Conservation (phyloP, 352 stramenopile genomes). For the Pythium utonaiense region DNA sequence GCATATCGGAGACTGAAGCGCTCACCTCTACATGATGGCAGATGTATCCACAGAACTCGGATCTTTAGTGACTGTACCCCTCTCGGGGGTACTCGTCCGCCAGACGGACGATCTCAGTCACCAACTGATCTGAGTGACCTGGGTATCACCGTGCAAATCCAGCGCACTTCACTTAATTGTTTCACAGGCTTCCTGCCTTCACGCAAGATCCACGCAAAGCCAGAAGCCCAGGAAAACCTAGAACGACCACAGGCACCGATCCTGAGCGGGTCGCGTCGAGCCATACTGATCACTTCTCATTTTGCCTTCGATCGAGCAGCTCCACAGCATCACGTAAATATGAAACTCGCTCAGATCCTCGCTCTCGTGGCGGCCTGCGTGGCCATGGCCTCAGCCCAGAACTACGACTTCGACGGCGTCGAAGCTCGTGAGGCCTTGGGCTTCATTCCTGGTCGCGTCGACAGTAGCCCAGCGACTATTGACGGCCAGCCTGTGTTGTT, state of each 20-base stretch:
- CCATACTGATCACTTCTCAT: neutral
- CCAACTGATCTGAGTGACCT: neutral
- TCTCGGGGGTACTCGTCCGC: neutral
- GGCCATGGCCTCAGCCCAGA: neutral
- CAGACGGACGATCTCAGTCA: neutral
- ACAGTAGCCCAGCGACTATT: neutral
- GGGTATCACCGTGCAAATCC: conserved; percentile 1
- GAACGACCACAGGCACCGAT: no score
- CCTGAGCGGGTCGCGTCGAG: no score
- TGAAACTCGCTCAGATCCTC: neutral
- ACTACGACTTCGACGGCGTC: neutral
- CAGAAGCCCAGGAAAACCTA: neutral
- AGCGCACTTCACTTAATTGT: neutral
- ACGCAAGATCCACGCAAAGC: neutral
- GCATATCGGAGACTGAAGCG: no score
- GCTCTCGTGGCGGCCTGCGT: neutral
- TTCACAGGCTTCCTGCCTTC: neutral
- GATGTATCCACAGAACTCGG: neutral
- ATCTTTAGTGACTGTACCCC: neutral
- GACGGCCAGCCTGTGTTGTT: neutral
- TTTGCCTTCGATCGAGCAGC: neutral
- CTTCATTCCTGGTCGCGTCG: neutral
- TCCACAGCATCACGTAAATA: neutral
- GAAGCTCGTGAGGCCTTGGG: neutral
- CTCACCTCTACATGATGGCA: neutral